Base-by-base conservation (phyloP, 192 early-diverging fungal genomes). In the Coemansia sp. region DNA sequence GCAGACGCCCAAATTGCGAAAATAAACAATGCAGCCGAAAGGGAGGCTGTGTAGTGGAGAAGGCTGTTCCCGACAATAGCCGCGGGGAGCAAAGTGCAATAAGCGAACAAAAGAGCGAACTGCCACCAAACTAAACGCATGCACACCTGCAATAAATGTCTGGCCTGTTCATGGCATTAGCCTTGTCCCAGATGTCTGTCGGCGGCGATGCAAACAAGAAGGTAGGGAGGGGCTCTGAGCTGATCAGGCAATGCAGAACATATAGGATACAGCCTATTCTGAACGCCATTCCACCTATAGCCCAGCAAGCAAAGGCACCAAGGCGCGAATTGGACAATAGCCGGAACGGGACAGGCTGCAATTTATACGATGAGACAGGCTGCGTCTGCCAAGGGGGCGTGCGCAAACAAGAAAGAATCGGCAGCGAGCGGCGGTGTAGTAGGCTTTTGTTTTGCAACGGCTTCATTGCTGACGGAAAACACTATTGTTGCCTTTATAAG, bases 1-100 rank as follows among this genome's bases (percentile, higher is more conserved):
- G 53, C 35, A 59, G 16, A 36, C 15, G 18, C 20, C 57, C 16
- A 59, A 59, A 59, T 36, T 20, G 57, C 33, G 15, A 59, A 53
- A 59, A 59, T 59, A 59, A 59, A 59, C 57, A 59, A 59, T 59
- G 57, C 57, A 59, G 57, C 26, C 9, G 2, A 24, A 62, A 45
- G 38, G 43, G 64, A 52, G 44, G 65, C 55, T 67, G 41, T 59
- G 65, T 33, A 58, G 65, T 58, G 65, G 63, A 53, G 63, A 65
- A 59, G 24, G 57, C 15, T 59, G n/a, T 9, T 33, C 34, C 34
- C 57, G 20, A 59, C 57, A 59, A 59, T 59, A 26, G 21, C 57
- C 35, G 57, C 34, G 35, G 57, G 57, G 57, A 59, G 57, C 20
- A 38, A 53, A 38, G 57, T 21, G 35, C 57, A 59, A 59, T 59